Evolutionary conservation across 345 rosid species (phyloP), one percentile per base, ranked within the genome.

Genomic region (Cardamine occulta): DNA sequence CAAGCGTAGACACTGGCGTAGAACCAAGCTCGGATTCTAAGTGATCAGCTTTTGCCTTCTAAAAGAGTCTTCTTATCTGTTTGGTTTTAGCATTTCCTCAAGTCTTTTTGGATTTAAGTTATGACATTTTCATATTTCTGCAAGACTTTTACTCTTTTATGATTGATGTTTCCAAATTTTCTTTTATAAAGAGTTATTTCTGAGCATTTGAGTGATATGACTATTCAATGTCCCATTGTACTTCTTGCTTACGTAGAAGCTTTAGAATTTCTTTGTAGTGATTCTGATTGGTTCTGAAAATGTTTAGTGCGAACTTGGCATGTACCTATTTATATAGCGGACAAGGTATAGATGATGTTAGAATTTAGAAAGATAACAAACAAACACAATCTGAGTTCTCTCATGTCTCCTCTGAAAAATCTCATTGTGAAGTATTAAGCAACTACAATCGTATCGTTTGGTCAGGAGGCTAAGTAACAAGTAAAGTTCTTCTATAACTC

Each of bases 1-100:
- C 0, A 88, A 88, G 87, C 89, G 92, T 56, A 83, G 92, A 70
- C 92, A 88, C 83, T 88, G 93, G 93, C 86, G 90, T 61, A 81
- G 90, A 63, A 86, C 93, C 81, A 88, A 88, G 84, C 85, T 88
- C n/a, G 83, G 83, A 31, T 80, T 77, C 81, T 77, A 77, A 66
- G 66, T 64, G 65, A 63, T 1, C 23, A 14, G 63, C n/a, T n/a
- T n/a, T n/a, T n/a, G n/a, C 21, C 47, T 39, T 17, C 9, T n/a
- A 0, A 24, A n/a, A 52, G 69, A 62, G 5, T 63, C 1, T 68
- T 21, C 7, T 24, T 24, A 66, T 66, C 61, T 47, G 34, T 55
- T 58, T 47, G 17, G 66, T 31, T 34, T 76, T 76, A 70, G 60
- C 8, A 14, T 70, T 55, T 70, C 10, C 51, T 70, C 44, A 10